These are phyloP conservation scores for Polytolypa hystricis DNA, from an alignment of 2,329 filamentous ascomycete species.

Conservation along the genomic window DNA sequence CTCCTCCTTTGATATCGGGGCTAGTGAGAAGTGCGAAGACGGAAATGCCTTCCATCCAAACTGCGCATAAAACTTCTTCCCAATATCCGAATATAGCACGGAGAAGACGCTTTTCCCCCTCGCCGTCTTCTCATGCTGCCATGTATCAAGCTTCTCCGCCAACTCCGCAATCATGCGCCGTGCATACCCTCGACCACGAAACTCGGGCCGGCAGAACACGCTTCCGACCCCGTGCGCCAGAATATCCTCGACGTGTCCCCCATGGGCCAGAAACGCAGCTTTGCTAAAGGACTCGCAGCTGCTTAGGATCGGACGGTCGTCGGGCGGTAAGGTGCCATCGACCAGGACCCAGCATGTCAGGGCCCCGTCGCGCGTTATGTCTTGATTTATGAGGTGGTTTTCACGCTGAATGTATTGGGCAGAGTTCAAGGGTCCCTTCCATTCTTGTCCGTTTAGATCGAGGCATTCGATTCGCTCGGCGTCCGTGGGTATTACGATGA, in stretches of 20 bases:
- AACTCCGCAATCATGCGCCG: slow-evolving; percentile 62
- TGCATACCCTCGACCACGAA: slow-evolving; percentile 65
- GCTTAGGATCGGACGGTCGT: slow-evolving; percentile 39
- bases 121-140: slow-evolving; percentile 37
- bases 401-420: slow-evolving; percentile 50
- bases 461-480: slow-evolving; percentile 43
- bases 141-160: slow-evolving; percentile 41
- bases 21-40: slow-evolving; percentile 60
- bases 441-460: slow-evolving; percentile 44
- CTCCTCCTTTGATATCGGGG: slow-evolving; percentile 25
- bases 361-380: slow-evolving; percentile 43
- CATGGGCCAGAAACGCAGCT: slow-evolving; percentile 33
- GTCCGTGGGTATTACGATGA: slow-evolving; percentile 43
- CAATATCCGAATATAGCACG: slow-evolving; percentile 77
- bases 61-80: slow-evolving; percentile 67
- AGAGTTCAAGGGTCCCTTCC: slow-evolving; percentile 45
- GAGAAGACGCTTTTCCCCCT: slow-evolving; percentile 50
- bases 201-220: slow-evolving; percentile 61
- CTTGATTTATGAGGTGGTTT: slow-evolving; percentile 39
- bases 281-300: slow-evolving; percentile 47
- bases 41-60: slow-evolving; percentile 67
- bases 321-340: slow-evolving; percentile 31
- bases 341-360: slow-evolving; percentile 52
- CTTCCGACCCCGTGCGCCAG: slow-evolving; percentile 63
- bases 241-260: slow-evolving; percentile 45